phyloP scores from a whole-genome alignment of 345 rosid genomes.

The Syzygium aromaticum region DNA sequence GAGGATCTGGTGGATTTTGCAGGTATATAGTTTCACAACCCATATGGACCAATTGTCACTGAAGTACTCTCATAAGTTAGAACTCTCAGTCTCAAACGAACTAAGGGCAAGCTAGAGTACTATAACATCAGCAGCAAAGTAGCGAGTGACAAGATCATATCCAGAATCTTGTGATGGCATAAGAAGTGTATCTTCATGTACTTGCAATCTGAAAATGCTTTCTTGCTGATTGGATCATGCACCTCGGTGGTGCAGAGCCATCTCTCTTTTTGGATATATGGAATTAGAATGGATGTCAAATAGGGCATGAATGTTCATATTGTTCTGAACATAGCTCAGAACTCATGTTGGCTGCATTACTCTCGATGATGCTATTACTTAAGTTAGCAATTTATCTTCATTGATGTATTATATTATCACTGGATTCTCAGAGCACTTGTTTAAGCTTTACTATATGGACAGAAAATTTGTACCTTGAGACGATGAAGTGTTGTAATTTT shows the following conservation, averaged over 20 bases:
- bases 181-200: neutral
- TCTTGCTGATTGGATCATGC: neutral
- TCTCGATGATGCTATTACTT: neutral
- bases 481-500: neutral
- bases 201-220: neutral
- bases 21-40: neutral
- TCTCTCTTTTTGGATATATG: neutral
- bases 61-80: neutral
- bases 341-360: neutral
- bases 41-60: neutral
- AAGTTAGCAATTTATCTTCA: neutral
- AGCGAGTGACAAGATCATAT: neutral
- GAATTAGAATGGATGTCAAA: neutral
- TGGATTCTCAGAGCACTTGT: neutral
- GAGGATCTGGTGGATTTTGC: neutral
- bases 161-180: neutral
- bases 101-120: neutral
- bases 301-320: neutral
- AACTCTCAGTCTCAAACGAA: neutral
- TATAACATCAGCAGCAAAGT: neutral
- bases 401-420: neutral
- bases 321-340: neutral
- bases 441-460: neutral
- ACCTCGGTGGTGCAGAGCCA: neutral
- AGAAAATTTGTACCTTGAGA: neutral